phyloP scores from a whole-genome alignment of 805 yeast species.

The Monosporozyma aerobia region DNA sequence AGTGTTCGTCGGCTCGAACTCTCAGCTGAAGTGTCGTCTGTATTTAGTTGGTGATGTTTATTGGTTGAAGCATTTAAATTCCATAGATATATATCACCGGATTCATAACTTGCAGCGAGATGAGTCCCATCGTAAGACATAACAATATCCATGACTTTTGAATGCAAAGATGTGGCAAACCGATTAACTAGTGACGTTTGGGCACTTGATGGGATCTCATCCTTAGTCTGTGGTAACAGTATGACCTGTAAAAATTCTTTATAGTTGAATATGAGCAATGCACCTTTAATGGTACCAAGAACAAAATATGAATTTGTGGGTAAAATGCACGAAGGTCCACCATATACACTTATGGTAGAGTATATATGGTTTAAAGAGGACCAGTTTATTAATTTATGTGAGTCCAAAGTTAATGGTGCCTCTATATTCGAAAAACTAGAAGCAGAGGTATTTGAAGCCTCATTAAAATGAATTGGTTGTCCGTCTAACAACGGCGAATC shows the following conservation, averaged over 20 bases:
- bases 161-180: not conserved
- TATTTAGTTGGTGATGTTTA: not conserved
- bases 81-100: constrained; percentile 67
- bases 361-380: constrained; percentile 15
- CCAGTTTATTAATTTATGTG: constrained; percentile 1
- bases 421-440: not conserved
- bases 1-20: not conserved
- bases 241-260: constrained; percentile 47
- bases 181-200: constrained; percentile 1
- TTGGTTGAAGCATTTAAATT: constrained; percentile 31
- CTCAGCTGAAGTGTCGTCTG: not conserved
- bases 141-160: constrained; percentile 41
- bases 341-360: constrained; percentile 32
- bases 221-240: constrained; percentile 12
- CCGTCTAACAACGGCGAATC: not conserved
- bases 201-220: constrained; percentile 1
- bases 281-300: constrained; percentile 66
- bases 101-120: constrained; percentile 57
- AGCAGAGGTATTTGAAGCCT: not conserved
- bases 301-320: constrained; percentile 40
- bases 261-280: constrained; percentile 56
- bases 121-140: constrained; percentile 62
- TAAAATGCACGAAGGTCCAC: constrained; percentile 41
- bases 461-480: not conserved
- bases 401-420: not conserved